Evolutionary conservation across 2,329 filamentous ascomycete genomes (phyloP), one percentile per base, ranked within the genome.

Genomic region (Alternaria alternata): DNA sequence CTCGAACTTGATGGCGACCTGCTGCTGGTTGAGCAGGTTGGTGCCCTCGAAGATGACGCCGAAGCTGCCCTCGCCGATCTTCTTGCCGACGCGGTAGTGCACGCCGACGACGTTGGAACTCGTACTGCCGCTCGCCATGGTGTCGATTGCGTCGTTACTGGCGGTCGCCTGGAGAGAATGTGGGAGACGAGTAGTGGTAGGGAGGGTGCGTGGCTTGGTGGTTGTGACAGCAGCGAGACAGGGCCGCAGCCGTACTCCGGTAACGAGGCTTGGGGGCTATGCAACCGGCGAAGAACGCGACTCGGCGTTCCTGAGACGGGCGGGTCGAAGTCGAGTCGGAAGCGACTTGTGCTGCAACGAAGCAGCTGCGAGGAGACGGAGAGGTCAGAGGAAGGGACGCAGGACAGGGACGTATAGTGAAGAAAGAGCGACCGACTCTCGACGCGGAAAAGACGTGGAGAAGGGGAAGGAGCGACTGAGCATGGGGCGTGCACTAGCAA

Each of bases 1-100:
- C 90, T 99, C 95, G 82, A 99, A 99, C 86, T 99, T 99, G 86
- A 99, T 99, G 76, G 95, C 95, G 65, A 99, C 94, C 83, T 97
- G 94, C 81, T 98, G 95, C 82, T 96, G 97, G 86, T 99, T 99
- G 80, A 99, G 86, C 73, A 99, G 87, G 80, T 99, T 99, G 76
- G 94, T 98, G 71, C 95, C 95, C 82, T 98, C 95, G 77, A 98
- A 98, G 78, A 98, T 97, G 73, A 98, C 95, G 85, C 94, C 94
- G 77, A 98, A 98, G 39, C 93, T 97, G 68, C 94, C 94, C 87
- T 98, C 95, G 80, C 95, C 95, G 73, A 99, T 98, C 85, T 99
- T 99, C 88, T 98, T 98, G 74, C 95, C 95, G 69, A 99, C 95
- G 69, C 95, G 88, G 82, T 99, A 99, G 84, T 99, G 95, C 70